phyloP scores from a whole-genome alignment of 371 early-diverging fungal species.

The Circinella minor region DNA sequence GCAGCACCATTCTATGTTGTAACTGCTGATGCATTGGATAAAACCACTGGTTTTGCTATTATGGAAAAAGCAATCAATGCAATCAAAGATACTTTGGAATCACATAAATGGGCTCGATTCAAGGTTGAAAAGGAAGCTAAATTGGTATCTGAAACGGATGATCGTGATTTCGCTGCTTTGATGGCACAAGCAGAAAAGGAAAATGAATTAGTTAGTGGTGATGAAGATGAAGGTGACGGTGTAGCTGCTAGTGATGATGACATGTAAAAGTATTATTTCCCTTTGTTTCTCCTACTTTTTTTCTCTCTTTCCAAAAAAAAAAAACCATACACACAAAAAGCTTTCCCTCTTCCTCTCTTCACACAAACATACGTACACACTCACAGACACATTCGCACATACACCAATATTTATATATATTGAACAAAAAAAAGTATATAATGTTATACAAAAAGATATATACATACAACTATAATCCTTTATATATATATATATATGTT shows the following conservation, averaged over 20 bases:
- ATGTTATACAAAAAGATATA: too few species aligned
- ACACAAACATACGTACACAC: too few species aligned
- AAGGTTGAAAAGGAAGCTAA: constrained; percentile 85
- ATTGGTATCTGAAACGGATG: constrained; percentile 95
- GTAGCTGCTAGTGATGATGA: constrained; percentile 67
- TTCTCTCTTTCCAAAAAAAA: too few species aligned
- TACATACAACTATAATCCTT: too few species aligned
- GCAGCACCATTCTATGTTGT: constrained; percentile 97
- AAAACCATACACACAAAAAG: too few species aligned
- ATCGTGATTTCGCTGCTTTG: constrained; percentile 91
- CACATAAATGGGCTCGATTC: constrained; percentile 60
- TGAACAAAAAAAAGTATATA: too few species aligned
- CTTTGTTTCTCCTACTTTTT: background rate
- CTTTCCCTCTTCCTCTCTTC: too few species aligned
- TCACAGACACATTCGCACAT: too few species aligned
- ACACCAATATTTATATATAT: too few species aligned
- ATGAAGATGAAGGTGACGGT: constrained; percentile 81
- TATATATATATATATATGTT: too few species aligned
- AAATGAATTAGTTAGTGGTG: constrained; percentile 94
- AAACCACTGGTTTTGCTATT: constrained; percentile 81
- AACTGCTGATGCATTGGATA: constrained; percentile 88
- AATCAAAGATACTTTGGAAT: constrained; percentile 82
- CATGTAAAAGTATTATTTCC: constrained; percentile 39
- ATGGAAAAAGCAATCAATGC: constrained; percentile 89
- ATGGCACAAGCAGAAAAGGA: constrained; percentile 94